Base-by-base conservation (phyloP, 1,284 basidiomycete species). In the Ceratorhiza oryzae-sativae region DNA sequence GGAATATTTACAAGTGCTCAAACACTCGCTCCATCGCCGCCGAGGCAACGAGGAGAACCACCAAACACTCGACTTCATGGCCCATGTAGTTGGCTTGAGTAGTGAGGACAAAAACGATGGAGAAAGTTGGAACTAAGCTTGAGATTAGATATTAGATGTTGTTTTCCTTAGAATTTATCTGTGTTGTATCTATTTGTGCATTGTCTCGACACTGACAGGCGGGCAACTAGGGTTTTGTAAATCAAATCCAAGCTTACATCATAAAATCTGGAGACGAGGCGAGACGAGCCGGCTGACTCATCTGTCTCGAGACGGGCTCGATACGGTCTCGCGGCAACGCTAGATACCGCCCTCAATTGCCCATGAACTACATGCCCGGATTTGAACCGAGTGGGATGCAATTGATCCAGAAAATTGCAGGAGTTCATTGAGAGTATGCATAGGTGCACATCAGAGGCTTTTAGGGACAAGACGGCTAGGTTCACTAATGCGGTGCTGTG, bases 1-100 rank as follows among this genome's bases (percentile, higher is more conserved):
- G 62, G 62, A 67, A 32, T 51, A 67, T 15, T 53, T 53, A 36
- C 62, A 67, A n/a, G 58, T 60, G 3, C 58, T 60, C 5, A 60
- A 60, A 13, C 58, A 42, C 58, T 41, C 58, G 18, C 20, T 60
- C 3, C 58, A 60, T 25, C 58, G 36, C 36, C 58, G 58, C 25
- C 58, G 58, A 15, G n/a, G 34, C 6, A 39, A 12, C 20, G 32
- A 59, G 32, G 41, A 36, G 2, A 58, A 58, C 41, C 15, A 60
- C 25, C 58, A 60, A 23, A 42, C 36, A 2, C 41, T 60, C 15
- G 23, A 42, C 23, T 60, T 60, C 25, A 41, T 62, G 60, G 39
- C 42, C 8, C 60, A 62, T 46, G 42, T 46, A 30, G 60, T 62
- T 15, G 60, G 45, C 13, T 32, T 27, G 25, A 42, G 34, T n/a